Base-by-base conservation (phyloP, 106 monocot species). In the Vanilla planifolia region DNA sequence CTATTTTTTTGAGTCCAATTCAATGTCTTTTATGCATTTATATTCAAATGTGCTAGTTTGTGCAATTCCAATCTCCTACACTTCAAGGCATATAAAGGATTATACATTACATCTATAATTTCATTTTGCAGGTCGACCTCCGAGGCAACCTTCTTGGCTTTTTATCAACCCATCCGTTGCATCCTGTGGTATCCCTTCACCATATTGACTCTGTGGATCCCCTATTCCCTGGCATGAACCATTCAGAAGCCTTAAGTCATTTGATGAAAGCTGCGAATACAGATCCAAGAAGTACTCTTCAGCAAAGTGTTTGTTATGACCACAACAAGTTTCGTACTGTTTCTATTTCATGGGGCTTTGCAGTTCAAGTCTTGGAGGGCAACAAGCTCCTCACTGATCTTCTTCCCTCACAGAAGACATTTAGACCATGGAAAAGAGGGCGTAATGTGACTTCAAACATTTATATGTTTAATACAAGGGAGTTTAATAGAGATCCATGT, bases 331-430 rank as follows among this genome's bases (percentile, higher is more conserved):
- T 33, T 13, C 73, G 27, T 1, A 79, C 90, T 0, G 24, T 95
- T 40, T 95, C 95, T 1, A 44, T 95, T 62, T 76, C 90, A 3
- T 95, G 95, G 95, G 95, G 95, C 22, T 90, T 90, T 48, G 53
- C 66, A 13, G 73, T 89, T 76, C 83, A 85, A 51, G 65, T 89
- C 3, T 88, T 77, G 47, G 73, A 82, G 63, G 93, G 89, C 23
- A 85, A 77, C 66, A 17, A 55, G 13, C 70, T 82, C 68, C 75
- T 93, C 47, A 68, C 74, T 6, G 85, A 93, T 37, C 61, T 94
- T 33, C 69, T 94, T 53, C 33, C 80, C 17, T 55, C 67, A 55
- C 82, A 71, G 40, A 61, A 55, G 37, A 94, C 94, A 61, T 94
- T 94, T 64, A 60, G 10, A 14, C 70, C 83, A 19, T 94, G 94